Evolutionary conservation across 257 asterid genomes (phyloP).

Genomic region (Coffea eugenioides): DNA sequence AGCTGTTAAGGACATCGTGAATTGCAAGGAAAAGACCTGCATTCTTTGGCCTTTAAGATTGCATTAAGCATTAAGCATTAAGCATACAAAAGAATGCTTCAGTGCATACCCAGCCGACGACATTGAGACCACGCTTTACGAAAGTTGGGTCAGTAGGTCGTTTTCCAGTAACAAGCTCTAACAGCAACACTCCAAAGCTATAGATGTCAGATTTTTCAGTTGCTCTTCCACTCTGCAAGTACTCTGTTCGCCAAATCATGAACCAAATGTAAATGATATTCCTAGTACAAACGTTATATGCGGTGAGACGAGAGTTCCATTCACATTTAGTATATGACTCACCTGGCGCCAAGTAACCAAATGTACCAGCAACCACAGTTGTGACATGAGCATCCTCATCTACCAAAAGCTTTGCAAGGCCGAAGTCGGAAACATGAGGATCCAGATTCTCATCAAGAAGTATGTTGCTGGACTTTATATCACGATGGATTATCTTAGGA

Average conservation of each 20-base stretch:
- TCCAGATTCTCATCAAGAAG: constrained; percentile 91
- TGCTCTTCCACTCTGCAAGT: constrained; percentile 94
- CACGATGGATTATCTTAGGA: constrained; percentile 89
- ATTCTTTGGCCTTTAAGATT: neutral
- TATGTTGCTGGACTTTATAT: constrained; percentile 87
- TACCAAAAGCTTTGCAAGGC: constrained; percentile 89
- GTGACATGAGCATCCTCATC: constrained; percentile 96
- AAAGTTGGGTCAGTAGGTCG: constrained; percentile 91
- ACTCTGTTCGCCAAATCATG: constrained; percentile 46
- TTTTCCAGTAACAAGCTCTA: constrained; percentile 91
- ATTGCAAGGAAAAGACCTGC: too few species aligned
- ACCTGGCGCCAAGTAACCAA: constrained; percentile 99
- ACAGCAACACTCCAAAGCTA: constrained; percentile 88
- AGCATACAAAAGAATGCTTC: neutral
- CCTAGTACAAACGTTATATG: neutral
- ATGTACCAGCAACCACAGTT: constrained; percentile 96
- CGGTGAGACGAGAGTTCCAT: neutral
- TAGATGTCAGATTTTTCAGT: constrained; percentile 88
- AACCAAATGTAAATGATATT: neutral
- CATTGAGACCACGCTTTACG: constrained; percentile 72
- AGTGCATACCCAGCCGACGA: constrained; percentile 87
- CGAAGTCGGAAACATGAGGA: constrained; percentile 93
- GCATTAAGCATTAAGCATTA: too few species aligned
- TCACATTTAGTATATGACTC: constrained; percentile 8
- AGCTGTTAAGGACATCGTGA: neutral